A percentile compares a stretch with the other conserved stretches of the same genome.
phyloP scores from a whole-genome alignment of 352 stramenopile species.

The Phytophthora fragariaefolia region DNA sequence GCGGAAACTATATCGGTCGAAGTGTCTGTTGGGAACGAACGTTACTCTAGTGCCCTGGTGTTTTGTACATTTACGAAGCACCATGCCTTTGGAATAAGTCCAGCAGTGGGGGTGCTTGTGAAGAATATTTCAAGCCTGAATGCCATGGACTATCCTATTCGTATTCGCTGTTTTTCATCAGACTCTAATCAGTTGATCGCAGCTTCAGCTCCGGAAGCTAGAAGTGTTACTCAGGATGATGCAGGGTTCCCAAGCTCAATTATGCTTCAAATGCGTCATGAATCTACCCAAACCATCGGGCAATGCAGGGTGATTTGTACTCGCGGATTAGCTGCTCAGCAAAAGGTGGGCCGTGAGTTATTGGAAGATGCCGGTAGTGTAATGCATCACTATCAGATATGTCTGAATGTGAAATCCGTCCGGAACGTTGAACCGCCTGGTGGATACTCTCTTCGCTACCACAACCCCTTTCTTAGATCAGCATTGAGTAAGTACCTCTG shows the following conservation, averaged over 20 bases:
- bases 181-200: constrained; percentile 24
- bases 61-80: constrained; percentile 53
- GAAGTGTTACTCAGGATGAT: constrained; percentile 14
- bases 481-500: constrained; percentile 33
- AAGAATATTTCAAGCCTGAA: background rate
- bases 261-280: constrained; percentile 18
- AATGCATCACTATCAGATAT: constrained; percentile 42
- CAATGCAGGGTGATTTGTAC: constrained; percentile 26
- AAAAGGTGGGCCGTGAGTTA: constrained; percentile 8
- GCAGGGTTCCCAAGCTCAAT: constrained; percentile 19
- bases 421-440: constrained; percentile 37
- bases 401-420: constrained; percentile 48
- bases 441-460: constrained; percentile 39
- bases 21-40: constrained; percentile 32
- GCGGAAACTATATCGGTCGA: constrained; percentile 53
- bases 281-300: constrained; percentile 24
- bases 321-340: constrained; percentile 1
- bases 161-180: constrained; percentile 36
- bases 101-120: constrained; percentile 12
- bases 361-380: constrained; percentile 12
- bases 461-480: constrained; percentile 49
- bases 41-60: constrained; percentile 21
- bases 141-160: constrained; percentile 9
- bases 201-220: constrained; percentile 6
- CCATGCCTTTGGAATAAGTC: constrained; percentile 42